Base-by-base conservation (phyloP, 495 filamentous ascomycete species). In the Aspergillus panamensis region DNA sequence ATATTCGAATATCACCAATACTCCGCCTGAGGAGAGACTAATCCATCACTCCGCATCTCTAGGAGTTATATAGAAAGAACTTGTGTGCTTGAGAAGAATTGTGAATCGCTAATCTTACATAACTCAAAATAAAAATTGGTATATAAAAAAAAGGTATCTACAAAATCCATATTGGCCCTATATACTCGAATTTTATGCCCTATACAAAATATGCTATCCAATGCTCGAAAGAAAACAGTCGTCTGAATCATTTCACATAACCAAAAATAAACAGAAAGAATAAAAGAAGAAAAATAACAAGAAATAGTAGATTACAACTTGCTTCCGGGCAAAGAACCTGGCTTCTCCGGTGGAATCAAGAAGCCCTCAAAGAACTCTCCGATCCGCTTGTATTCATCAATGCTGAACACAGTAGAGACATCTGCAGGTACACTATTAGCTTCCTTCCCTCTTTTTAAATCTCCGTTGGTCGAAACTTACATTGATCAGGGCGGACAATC, bases 401-500 rank as follows among this genome's bases (percentile, higher is more conserved):
- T 37, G 16, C 57, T 55, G 42, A 72, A 35, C 3, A 77, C 64
- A 5, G 71, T 63, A 17, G 73, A 74, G 0, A 79, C 72, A 61
- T 79, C 71, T 75, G 51, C 9, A 29, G 19, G 5, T 19, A 17
- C 9, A 0, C 20, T 44, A 37, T 63, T 20, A 53, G 50, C 8
- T 39, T 10, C 10, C 20, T 7, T 7, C 20, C 35, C 44, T 45
- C 13, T 29, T 20, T 52, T 32, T 21, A 33, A 7, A 14, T 2
- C 55, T 7, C 8, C 8, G 8, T 13, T 16, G 12, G 6, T 20
- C 1, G 6, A 31, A 10, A 71, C 82, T 73, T 67, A 84, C 84
- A 87, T 66, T 88, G 85, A 73, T 90, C 87, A 5, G 86, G 87
- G 6, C 87, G 76, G 25, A 88, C 79, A 55, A 90, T 70, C 3